Base-by-base conservation (phyloP, 23 red algal species). In the Gracilariopsis chorda region DNA sequence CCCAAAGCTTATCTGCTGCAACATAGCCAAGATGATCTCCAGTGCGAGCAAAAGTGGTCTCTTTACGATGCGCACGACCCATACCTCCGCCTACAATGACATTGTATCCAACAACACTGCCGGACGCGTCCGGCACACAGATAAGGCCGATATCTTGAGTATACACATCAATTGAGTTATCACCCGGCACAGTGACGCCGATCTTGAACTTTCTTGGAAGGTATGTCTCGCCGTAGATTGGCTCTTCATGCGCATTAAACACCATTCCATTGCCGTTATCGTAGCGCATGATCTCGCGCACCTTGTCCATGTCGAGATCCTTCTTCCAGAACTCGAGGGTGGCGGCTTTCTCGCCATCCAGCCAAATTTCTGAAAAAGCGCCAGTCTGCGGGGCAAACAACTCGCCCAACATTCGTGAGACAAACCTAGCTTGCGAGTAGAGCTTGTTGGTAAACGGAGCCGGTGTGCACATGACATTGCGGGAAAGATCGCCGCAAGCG, bases 141-240 rank as follows among this genome's bases (percentile, higher is more conserved):
- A 99, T 93, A 45, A 99, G 40, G n/a, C 97, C 97, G 68, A 99
- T 94, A 47, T 99, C 97, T 21, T 99, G 92, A 36, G 93, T 99
- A 79, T 95, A 99, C 57, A 99, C 82, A 46, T 99, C 97, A 48
- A 99, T 91, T 9, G 78, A 89, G 52, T 99, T 99, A 35, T 99
- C 97, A 32, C 97, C 97, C 24, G 97, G 93, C 20, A 99, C 97
- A 33, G 97, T 99, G 32, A 99, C 92, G 64, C 93, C 97, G 27
- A 99, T 96, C 86, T 99, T 99, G 51, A 99, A 99, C 89, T 99
- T 99, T 28, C 97, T 64, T 36, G 97, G 97, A n/a, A 99, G 70
- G 71, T 99, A 99, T 2, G 83, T 89, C 36, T 99, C 97, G 4
- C 97, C 93, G 70, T 99, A 99, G 27, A 99, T 99, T 8, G 97